Percentiles rank a stretch among this genome's conserved stretches.
Conservation (phyloP, 441 rosid genomes). For the Arabidopsis lyrata region DNA sequence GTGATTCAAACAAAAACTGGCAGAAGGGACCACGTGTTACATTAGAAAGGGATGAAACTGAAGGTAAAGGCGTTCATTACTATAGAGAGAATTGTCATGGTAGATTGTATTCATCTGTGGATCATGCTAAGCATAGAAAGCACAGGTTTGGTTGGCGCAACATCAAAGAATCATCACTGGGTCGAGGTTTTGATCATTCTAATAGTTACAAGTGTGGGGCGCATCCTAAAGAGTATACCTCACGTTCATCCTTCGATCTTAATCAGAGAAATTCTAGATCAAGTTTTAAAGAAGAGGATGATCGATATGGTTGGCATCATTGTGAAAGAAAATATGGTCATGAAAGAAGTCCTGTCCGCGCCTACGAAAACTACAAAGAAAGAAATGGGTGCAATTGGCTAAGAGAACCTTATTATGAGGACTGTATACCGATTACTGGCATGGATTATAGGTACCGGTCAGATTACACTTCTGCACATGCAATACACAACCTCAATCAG, state of each 20-base stretch:
- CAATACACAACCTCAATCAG: conserved; percentile 41
- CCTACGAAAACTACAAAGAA: conserved; percentile 42
- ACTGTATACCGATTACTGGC: conserved; percentile 39
- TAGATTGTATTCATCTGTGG: conserved; percentile 43
- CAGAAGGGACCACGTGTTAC: conserved; percentile 14
- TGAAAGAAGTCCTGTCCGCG: conserved; percentile 42
- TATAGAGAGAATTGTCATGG: conserved; percentile 38
- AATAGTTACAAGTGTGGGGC: conserved; percentile 39
- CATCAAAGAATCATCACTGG: conserved; percentile 41
- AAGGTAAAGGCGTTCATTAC: conserved; percentile 33
- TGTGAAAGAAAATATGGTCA: conserved; percentile 41
- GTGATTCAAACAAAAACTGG: conserved; percentile 40
- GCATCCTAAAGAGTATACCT: conserved; percentile 33
- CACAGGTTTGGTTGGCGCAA: conserved; percentile 40
- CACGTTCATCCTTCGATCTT: conserved; percentile 29
- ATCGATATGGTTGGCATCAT: conserved; percentile 33
- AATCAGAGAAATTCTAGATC: conserved; percentile 37
- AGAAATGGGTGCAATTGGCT: conserved; percentile 39
- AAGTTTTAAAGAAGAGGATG: conserved; percentile 45
- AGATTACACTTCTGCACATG: conserved; percentile 42
- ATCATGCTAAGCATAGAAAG: conserved; percentile 42
- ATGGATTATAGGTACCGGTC: conserved; percentile 44
- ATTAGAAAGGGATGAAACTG: conserved; percentile 37
- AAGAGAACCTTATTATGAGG: conserved; percentile 38
- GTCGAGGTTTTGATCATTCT: conserved; percentile 38